Evolutionary conservation across 2,329 filamentous ascomycete species (phyloP).

Genomic region (Colletotrichum eleusines): DNA sequence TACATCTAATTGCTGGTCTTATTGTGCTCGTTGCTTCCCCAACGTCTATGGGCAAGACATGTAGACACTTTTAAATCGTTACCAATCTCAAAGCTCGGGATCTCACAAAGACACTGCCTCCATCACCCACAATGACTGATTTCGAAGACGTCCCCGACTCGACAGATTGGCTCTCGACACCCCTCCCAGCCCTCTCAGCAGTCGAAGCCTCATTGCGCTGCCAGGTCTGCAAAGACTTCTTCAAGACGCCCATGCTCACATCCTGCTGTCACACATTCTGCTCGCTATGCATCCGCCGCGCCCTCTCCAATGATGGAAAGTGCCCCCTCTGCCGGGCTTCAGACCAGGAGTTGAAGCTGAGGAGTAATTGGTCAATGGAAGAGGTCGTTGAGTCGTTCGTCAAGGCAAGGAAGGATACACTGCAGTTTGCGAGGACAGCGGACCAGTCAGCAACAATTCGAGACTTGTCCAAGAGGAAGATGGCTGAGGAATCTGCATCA

Average conservation of each 20-base stretch:
- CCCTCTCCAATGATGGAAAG: conserved; percentile 83
- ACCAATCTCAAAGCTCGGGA: neutral
- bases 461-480: conserved; percentile 65
- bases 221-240: conserved; percentile 99
- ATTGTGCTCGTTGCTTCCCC: neutral
- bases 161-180: conserved; percentile 86
- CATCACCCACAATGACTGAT: conserved; percentile 50
- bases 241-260: conserved; percentile 92
- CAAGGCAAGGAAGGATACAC: conserved; percentile 69
- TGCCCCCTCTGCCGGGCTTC: conserved; percentile 85
- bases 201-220: conserved; percentile 91
- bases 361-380: conserved; percentile 86
- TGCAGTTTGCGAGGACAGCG: conserved; percentile 71
- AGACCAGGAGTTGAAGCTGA: conserved; percentile 87
- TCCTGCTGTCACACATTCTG: conserved; percentile 97
- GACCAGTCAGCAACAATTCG: conserved; percentile 46
- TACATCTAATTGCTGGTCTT: neutral
- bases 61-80: neutral
- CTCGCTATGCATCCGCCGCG: conserved; percentile 92
- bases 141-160: conserved; percentile 73
- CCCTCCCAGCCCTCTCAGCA: conserved; percentile 72
- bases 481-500: conserved; percentile 46
- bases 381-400: conserved; percentile 86
- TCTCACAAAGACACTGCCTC: neutral
- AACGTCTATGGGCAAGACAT: neutral